Base-by-base conservation (phyloP, 78 protist genomes). In the Parvularia atlantis region DNA sequence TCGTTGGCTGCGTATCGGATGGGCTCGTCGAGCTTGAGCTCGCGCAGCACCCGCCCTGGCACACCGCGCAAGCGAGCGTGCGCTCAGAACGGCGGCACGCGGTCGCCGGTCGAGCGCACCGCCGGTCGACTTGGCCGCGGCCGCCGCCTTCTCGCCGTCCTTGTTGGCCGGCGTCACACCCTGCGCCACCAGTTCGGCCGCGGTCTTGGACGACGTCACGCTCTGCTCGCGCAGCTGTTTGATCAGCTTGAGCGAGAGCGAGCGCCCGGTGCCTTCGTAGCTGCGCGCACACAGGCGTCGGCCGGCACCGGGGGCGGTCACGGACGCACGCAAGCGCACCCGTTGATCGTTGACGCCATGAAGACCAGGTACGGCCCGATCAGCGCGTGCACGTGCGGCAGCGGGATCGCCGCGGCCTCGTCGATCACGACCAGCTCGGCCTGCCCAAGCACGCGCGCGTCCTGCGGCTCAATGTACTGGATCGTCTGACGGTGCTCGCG, bases 401-500 rank as follows among this genome's bases (percentile, higher is more conserved):
- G 84, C 1, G 99, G 99, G 40, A 96, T 93, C 67, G 99, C 99
- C 0, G 99, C 99, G 0, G 99, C 99, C 83, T 97, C 99, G 69
- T 97, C 99, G 68, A 97, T 86, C 35, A 97, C 97, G 20, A 96
- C 75, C 35, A 97, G 84, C 54, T 48, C 54, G n/a, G 75, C 83
- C 71, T 83, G 91, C 3, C 87, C 78, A 2, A 92, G 74, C 40
- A 73, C 69, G 39, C 57, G 66, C 17, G 71, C 73, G 71, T 88
- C 93, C 33, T 40, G 76, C 17, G 99, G 98, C 41, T 40, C 82
- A 48, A 92, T 84, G 66, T 90, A 89, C 73, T 92, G 97, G 40
- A 97, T 84, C 9, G 99, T 94, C 83, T 96, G 99, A 7, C 98
- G 83, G 79, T 96, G 99, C 82, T 24, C 6, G 62, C 68, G 77